Percentiles rank a stretch among this genome's conserved stretches.
phyloP scores from a whole-genome alignment of 768 basidiomycete genomes.

The Trametes sanguinea region DNA sequence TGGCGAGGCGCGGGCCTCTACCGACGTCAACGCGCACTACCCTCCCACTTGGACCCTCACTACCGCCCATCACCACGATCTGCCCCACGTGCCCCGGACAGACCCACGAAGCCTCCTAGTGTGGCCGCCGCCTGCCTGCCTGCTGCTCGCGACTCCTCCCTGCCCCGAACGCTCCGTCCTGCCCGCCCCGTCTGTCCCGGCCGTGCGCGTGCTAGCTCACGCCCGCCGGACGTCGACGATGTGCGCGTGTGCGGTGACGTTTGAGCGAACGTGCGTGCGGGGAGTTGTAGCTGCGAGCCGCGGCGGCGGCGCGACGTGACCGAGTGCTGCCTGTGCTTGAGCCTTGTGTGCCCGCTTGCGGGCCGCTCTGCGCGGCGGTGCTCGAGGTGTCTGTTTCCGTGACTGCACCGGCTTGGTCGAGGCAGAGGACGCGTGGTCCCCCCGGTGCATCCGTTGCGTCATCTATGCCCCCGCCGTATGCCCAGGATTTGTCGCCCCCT shows the following conservation, averaged over 20 bases:
- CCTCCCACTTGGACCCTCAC: conserved; percentile 1
- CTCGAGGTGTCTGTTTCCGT: neutral
- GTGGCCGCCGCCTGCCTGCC: conserved; percentile 19
- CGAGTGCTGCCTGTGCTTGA: too few species aligned
- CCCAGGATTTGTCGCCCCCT: conserved; percentile 21
- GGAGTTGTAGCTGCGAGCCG: conserved; percentile 23
- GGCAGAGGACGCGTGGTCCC: too few species aligned
- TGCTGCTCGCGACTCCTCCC: conserved; percentile 16
- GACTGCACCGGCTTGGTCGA: conserved; percentile 10
- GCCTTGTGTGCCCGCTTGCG: conserved; percentile 16
- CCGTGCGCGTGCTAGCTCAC: conserved; percentile 31
- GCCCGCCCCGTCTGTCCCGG: conserved; percentile 15
- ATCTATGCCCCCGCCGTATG: conserved; percentile 24
- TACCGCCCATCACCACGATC: conserved; percentile 7
- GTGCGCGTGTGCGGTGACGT: conserved; percentile 20
- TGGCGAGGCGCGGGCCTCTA: conserved; percentile 23
- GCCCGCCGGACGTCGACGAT: conserved; percentile 14
- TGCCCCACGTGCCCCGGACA: conserved; percentile 9
- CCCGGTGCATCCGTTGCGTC: neutral
- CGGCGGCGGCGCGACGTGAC: neutral
- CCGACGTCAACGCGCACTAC: conserved; percentile 14
- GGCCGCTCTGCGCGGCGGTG: conserved; percentile 19
- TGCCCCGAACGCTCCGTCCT: conserved; percentile 21
- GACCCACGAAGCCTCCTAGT: conserved; percentile 11
- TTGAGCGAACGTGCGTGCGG: conserved; percentile 17